Evolutionary conservation across 306 rosid genomes (phyloP), one percentile per base, ranked within the genome.

Genomic region (Corylus americana): DNA sequence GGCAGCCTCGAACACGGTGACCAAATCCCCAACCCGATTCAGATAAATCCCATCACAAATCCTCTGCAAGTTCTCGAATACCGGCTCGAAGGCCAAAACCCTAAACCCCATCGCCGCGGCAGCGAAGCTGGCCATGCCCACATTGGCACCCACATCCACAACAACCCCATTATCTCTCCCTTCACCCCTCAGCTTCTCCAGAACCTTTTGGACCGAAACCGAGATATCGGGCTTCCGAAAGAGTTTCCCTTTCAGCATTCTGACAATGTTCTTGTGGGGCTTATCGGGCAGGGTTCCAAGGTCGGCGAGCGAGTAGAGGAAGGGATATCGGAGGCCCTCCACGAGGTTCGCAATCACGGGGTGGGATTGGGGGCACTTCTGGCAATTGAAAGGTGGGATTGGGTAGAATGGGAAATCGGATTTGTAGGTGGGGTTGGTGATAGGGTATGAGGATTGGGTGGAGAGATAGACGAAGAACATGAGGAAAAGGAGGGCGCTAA

Each of bases 111-210:
- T 93, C 0, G 81, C 98, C 0, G 99, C 88, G 2, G 99, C 99
- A 0, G 99, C 98, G 68, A 96, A 96, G 78, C 90, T 90, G 1
- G 97, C 99, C 89, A 93, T 91, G 14, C 99, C 99, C 58, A 96
- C 97, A 79, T 96, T 96, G 74, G 96, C 98, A 27, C 99, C 98
- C 18, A 96, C 98, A 81, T 93, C 97, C 2, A 93, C 94, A n/a
- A 91, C 89, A 84, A 83, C 59, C 63, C 98, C 98, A 80, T 42
- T 67, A 3, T 79, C 81, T 35, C 71, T 83, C 35, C 92, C 90
- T 42, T 89, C 88, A 11, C 75, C 51, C n/a, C 78, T 93, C 11
- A 86, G 83, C 83, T 81, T 84, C 71, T 83, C 96, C 78, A 96
- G 73, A 79, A 93, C 67, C 79, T 88, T 93, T 85, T 96, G 99